These are phyloP conservation scores for Teunomyces stri DNA, from an alignment of 805 yeast species.

Conservation along the genomic window DNA sequence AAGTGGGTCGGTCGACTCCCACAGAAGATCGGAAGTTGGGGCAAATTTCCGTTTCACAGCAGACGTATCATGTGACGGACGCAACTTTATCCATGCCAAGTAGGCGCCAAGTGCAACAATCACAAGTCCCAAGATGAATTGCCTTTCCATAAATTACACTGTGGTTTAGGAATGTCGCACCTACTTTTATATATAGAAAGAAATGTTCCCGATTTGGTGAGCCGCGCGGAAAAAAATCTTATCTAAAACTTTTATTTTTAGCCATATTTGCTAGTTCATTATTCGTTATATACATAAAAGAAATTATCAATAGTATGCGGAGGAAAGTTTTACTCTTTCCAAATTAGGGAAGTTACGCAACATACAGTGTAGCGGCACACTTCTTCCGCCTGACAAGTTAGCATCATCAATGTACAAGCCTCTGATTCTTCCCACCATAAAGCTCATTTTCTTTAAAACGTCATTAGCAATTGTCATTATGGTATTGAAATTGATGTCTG, in stretches of 20 bases:
- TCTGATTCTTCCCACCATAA: conserved; percentile 31
- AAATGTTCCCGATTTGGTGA: background rate
- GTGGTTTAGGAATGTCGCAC: background rate
- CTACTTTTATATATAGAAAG: background rate
- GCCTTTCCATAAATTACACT: background rate
- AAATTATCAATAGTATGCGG: background rate
- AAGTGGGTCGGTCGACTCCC: conserved; percentile 41
- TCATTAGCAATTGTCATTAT: conserved; percentile 32
- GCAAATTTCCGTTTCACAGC: background rate
- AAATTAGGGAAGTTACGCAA: conserved; percentile 31
- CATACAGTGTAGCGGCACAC: conserved; percentile 26
- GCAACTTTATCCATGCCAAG: background rate
- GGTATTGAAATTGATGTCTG: conserved; percentile 24
- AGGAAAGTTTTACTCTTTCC: conserved; percentile 27
- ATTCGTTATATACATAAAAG: background rate
- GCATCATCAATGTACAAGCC: conserved; percentile 33
- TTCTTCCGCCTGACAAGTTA: conserved; percentile 28
- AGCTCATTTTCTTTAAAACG: conserved; percentile 31
- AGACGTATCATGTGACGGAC: background rate
- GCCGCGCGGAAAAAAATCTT: background rate
- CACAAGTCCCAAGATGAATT: background rate
- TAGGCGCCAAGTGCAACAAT: background rate
- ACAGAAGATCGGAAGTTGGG: conserved; percentile 30
- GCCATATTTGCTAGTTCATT: background rate
- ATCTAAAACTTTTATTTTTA: background rate